A percentile compares a stretch with the other conserved stretches of the same genome.
Conservation (phyloP, 225 moss, liverwort and hornwort genomes). For the Thuidium tamariscinum region DNA sequence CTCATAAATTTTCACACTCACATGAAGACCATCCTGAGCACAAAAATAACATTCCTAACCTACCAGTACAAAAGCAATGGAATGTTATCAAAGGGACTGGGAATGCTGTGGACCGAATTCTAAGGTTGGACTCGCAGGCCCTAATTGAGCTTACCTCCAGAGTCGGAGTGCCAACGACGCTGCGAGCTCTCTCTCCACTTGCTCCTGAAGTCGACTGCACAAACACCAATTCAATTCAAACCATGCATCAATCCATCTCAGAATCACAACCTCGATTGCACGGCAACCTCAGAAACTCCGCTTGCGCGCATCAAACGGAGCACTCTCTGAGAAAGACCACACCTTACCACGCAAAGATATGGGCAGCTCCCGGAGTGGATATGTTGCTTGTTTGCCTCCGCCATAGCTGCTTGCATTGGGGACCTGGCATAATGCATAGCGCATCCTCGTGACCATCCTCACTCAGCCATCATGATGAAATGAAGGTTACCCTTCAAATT, state of each 20-base stretch:
- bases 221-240: background rate
- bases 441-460: too few species aligned
- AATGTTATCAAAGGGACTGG: background rate
- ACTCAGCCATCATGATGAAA: background rate
- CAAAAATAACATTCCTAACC: background rate
- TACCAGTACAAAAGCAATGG: background rate
- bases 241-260: background rate
- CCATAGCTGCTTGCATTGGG: background rate
- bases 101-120: background rate
- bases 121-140: background rate
- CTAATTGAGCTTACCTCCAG: background rate
- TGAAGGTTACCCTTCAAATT: background rate
- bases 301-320: background rate
- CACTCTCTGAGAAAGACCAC: background rate
- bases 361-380: background rate
- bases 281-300: background rate
- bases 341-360: background rate
- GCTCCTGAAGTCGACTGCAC: background rate
- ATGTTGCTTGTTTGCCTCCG: background rate
- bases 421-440: too few species aligned
- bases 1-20: background rate
- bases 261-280: background rate
- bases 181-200: background rate
- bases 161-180: background rate
- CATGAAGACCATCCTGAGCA: background rate